Conservation (phyloP, 306 rosid genomes). For the Prosopis cineraria region DNA sequence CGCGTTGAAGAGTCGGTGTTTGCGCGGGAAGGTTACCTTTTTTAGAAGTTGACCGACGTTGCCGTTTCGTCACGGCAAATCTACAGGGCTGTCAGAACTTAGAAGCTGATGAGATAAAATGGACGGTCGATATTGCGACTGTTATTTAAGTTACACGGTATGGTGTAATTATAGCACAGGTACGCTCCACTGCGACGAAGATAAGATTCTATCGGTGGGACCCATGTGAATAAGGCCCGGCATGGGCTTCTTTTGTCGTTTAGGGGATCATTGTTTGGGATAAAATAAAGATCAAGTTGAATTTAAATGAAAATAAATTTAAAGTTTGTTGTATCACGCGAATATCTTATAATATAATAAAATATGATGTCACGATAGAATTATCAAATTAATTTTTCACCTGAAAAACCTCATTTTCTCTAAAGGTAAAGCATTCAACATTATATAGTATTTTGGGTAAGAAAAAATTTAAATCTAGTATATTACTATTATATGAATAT, state of each 20-base stretch:
- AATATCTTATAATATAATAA: no score
- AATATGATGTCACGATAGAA: no score
- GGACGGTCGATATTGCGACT: slow-evolving; percentile 14
- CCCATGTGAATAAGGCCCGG: neutral
- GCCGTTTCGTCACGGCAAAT: slow-evolving; percentile 28
- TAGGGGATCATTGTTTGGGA: neutral
- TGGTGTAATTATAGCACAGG: slow-evolving; percentile 2
- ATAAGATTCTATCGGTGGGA: neutral
- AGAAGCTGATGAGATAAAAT: neutral
- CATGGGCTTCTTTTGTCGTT: slow-evolving; percentile 38
- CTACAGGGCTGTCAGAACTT: neutral
- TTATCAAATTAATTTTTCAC: no score
- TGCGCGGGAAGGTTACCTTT: slow-evolving; percentile 56
- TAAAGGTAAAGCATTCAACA: no score
- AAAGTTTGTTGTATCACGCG: no score
- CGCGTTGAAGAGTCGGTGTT: slow-evolving; percentile 38
- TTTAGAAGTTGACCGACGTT: slow-evolving; percentile 19
- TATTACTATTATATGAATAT: no score
- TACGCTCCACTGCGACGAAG: neutral
- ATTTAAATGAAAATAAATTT: no score
- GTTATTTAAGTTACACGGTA: neutral
- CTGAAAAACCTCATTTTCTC: no score
- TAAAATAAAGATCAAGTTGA: no score
- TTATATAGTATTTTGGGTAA: no score
- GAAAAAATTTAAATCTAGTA: no score